Base-by-base conservation (phyloP, 495 filamentous ascomycete genomes). In the Neurospora sp. region DNA sequence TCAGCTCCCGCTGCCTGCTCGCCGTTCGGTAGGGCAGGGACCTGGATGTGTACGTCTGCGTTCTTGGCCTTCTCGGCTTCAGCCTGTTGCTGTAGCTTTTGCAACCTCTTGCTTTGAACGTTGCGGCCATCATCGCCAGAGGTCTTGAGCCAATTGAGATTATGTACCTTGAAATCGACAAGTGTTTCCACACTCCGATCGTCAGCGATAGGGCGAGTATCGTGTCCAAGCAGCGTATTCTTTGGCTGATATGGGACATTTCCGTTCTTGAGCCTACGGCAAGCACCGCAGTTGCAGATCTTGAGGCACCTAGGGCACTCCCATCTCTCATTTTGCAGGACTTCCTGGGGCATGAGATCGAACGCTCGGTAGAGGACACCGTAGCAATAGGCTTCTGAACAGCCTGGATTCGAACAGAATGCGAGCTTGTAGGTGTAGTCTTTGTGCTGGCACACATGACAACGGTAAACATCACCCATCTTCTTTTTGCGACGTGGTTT, bases 291-390 rank as follows among this genome's bases (percentile, higher is more conserved):
- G 73, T 92, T 95, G 86, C 96, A 99, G 18, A 92, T 90, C 39
- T 89, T 88, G 8, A 86, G 86, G 77, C 96, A 99, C 73, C 90
- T 93, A 0, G 96, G 96, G 76, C 96, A 99, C 77, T 90, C 85
- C 94, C 94, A 99, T 48, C 89, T 82, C 72, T 89, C 86, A 40
- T 91, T 86, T 77, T 94, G 90, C 91, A 98, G 91, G 0, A 92
- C 86, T 11, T 88, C 83, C 77, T 92, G 88, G 0, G 96, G 96
- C 85, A 91, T 90, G 74, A 93, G 85, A 79, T 98, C 94, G 77
- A 97, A 97, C 7, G 92, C 94, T 41, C 96, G 87, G 81, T 92
- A 98, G 0, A 99, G 84, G 42, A 88, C 92, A 18, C 96, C 95
- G 79, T 93, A 98, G 80, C 96, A 97, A 76, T 95, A 98, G 4